These are phyloP conservation scores for Didymella exigua DNA, from an alignment of 2,329 filamentous ascomycete species.

Conservation along the genomic window DNA sequence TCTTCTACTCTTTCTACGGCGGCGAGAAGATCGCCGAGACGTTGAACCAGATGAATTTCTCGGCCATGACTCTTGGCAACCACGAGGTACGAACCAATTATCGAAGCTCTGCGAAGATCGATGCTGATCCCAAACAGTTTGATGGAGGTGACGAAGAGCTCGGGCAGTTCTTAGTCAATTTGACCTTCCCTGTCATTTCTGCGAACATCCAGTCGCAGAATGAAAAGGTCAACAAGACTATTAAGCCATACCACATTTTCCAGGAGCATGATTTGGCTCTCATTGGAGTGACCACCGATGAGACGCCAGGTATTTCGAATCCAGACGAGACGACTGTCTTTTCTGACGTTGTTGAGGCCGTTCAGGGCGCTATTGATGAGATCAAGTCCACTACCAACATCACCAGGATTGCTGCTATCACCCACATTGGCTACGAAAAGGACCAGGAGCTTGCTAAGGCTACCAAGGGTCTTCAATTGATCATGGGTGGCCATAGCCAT, in stretches of 20 bases:
- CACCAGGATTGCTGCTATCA: conserved; percentile 68
- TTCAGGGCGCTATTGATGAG: conserved; percentile 66
- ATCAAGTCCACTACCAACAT: conserved; percentile 67
- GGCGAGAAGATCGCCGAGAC: conserved; percentile 72
- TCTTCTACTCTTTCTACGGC: conserved; percentile 70
- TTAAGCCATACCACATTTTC: conserved; percentile 70
- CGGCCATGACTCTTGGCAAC: conserved; percentile 71
- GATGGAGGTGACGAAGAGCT: conserved; percentile 68
- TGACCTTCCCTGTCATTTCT: conserved; percentile 69
- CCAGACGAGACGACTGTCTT: conserved; percentile 65
- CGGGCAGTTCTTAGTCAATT: conserved; percentile 65
- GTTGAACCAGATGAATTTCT: conserved; percentile 68
- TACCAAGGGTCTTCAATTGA: conserved; percentile 69
- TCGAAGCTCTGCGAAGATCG: not conserved
- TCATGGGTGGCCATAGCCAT: conserved; percentile 66
- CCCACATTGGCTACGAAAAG: conserved; percentile 70
- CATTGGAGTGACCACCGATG: conserved; percentile 68
- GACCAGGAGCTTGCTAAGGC: conserved; percentile 65
- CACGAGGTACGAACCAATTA: conserved; percentile 45
- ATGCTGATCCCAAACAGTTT: conserved; percentile 47
- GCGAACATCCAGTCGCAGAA: conserved; percentile 68
- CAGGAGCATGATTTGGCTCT: conserved; percentile 65
- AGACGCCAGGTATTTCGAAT: conserved; percentile 63
- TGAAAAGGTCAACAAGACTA: conserved; percentile 63
- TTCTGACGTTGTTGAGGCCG: conserved; percentile 61